These are phyloP conservation scores for Rutstroemia sp. DNA, from an alignment of 2,329 filamentous ascomycete species.

Conservation along the genomic window DNA sequence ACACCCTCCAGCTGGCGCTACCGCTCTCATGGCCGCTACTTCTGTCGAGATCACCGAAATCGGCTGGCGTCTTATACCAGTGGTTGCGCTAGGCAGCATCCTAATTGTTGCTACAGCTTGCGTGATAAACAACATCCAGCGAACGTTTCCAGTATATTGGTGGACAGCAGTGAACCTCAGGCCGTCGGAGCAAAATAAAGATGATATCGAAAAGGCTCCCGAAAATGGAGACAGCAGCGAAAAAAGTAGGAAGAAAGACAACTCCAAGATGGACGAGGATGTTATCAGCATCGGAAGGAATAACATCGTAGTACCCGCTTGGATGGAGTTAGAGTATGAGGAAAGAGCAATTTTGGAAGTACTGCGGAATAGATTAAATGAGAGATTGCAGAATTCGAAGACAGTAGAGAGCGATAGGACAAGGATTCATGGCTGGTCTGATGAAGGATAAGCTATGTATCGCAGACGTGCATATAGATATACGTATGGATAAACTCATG, in stretches of 20 bases:
- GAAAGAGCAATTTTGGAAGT: conserved; percentile 19
- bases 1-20: conserved; percentile 69
- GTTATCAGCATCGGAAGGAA: conserved; percentile 13
- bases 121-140: conserved; percentile 61
- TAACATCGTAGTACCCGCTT: conserved; percentile 15
- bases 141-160: conserved; percentile 62
- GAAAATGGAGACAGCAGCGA: background rate
- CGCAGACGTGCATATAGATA: too few relatives aligned
- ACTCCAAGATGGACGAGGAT: background rate
- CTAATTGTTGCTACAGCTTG: conserved; percentile 58
- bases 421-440: background rate
- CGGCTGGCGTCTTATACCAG: conserved; percentile 62
- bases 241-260: background rate
- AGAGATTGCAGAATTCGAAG: background rate
- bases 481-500: too few relatives aligned
- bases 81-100: conserved; percentile 51
- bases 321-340: conserved; percentile 18
- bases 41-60: conserved; percentile 45
- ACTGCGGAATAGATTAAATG: conserved; percentile 13
- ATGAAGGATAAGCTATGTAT: background rate
- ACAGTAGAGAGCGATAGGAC: conserved; percentile 1
- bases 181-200: background rate
- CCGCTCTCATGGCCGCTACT: conserved; percentile 60
- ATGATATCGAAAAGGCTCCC: conserved; percentile 1
- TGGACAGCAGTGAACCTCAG: background rate